Evolutionary conservation across 441 rosid species (phyloP).

Genomic region (Aquilaria agallochum): DNA sequence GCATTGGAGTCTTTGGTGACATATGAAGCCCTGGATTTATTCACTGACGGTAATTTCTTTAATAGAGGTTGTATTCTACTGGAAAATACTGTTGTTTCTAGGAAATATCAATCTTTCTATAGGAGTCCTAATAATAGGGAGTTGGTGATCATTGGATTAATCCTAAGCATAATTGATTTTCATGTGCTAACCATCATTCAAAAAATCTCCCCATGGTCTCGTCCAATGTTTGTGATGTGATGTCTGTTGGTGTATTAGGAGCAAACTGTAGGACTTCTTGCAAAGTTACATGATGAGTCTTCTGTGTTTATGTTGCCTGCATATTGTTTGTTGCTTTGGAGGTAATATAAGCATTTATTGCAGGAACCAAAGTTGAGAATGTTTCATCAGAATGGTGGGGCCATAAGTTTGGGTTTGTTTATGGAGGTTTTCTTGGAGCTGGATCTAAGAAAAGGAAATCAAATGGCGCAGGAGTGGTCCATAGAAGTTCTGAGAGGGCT

Average conservation of each 20-base stretch:
- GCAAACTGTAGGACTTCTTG: too few species aligned
- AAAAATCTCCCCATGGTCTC: too few species aligned
- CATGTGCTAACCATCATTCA: too few species aligned
- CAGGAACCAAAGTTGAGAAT: slow-evolving; percentile 49
- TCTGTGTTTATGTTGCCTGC: neutral
- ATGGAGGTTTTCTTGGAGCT: slow-evolving; percentile 95
- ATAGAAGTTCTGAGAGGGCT: slow-evolving; percentile 39
- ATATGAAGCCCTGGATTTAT: slow-evolving; percentile 30
- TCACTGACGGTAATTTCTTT: slow-evolving; percentile 35
- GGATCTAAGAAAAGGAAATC: slow-evolving; percentile 45
- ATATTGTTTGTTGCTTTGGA: slow-evolving; percentile 8
- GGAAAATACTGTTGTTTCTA: too few species aligned
- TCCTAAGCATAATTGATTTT: too few species aligned
- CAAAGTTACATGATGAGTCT: neutral
- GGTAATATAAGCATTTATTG: slow-evolving; percentile 16
- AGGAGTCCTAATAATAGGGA: too few species aligned
- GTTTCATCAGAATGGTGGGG: slow-evolving; percentile 93
- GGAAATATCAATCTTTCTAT: too few species aligned
- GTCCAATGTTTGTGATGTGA: too few species aligned
- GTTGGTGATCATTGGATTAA: too few species aligned
- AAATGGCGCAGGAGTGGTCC: slow-evolving; percentile 24
- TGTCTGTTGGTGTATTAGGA: too few species aligned
- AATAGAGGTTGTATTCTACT: too few species aligned
- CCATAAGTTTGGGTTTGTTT: slow-evolving; percentile 70
- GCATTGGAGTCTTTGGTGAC: slow-evolving; percentile 36